These are phyloP conservation scores for Rhizophora mangle DNA, from an alignment of 345 rosid species.

Conservation along the genomic window DNA sequence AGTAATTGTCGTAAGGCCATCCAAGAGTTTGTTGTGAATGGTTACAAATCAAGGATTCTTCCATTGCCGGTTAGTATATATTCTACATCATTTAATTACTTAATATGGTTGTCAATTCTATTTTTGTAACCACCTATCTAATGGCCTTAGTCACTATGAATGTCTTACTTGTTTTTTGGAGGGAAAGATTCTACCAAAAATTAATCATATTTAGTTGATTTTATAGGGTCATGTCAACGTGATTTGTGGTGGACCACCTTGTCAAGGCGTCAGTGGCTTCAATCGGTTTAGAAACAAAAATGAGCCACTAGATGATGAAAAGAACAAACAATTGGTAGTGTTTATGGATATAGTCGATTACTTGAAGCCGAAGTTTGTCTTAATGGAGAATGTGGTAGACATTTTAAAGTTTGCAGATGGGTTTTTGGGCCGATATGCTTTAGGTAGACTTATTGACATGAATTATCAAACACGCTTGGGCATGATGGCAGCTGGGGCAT, in stretches of 20 bases:
- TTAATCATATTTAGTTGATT: neutral
- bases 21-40: slow-evolving; percentile 45
- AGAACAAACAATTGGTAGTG: slow-evolving; percentile 55
- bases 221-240: slow-evolving; percentile 62
- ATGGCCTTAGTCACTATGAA: no score
- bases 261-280: slow-evolving; percentile 82
- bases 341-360: slow-evolving; percentile 67
- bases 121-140: neutral
- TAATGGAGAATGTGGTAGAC: slow-evolving; percentile 88
- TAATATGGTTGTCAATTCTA: neutral
- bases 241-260: slow-evolving; percentile 87
- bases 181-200: no score
- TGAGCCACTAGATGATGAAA: slow-evolving; percentile 54
- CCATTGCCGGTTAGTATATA: slow-evolving; percentile 58
- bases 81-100: neutral
- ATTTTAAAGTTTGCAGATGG: slow-evolving; percentile 55
- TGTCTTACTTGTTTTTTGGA: no score
- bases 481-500: slow-evolving; percentile 84
- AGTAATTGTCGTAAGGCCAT: slow-evolving; percentile 47
- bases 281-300: slow-evolving; percentile 55
- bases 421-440: slow-evolving; percentile 59
- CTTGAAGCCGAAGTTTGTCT: slow-evolving; percentile 58
- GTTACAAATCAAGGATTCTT: slow-evolving; percentile 42
- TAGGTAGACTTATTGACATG: slow-evolving; percentile 59
- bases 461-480: slow-evolving; percentile 73